Percentiles rank a stretch among this genome's conserved stretches.
Conservation (phyloP, 352 stramenopile species). For the Elongisporangium anandrum region DNA sequence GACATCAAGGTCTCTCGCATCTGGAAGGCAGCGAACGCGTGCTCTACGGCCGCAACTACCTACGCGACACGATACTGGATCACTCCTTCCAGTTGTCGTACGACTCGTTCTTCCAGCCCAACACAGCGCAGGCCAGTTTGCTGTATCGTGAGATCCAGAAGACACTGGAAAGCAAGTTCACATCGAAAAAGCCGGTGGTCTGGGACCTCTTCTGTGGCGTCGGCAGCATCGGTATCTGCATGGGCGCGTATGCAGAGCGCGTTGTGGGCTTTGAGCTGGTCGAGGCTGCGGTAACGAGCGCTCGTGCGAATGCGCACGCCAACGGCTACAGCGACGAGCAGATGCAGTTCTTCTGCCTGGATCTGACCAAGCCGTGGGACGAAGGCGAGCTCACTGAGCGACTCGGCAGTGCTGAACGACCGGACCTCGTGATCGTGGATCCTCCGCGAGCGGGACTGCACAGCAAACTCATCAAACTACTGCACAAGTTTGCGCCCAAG, state of each 20-base stretch:
- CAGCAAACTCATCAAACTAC: constrained; percentile 56
- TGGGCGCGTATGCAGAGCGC: constrained; percentile 32
- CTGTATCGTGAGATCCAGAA: constrained; percentile 55
- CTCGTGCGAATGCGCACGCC: constrained; percentile 41
- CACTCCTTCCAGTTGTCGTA: constrained; percentile 64
- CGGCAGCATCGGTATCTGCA: constrained; percentile 75
- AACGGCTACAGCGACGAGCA: constrained; percentile 50
- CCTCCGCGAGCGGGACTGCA: constrained; percentile 65
- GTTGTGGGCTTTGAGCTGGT: constrained; percentile 74
- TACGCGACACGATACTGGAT: constrained; percentile 56
- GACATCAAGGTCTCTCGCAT: constrained; percentile 16
- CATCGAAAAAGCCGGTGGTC: constrained; percentile 38
- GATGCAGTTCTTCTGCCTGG: constrained; percentile 64
- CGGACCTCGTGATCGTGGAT: constrained; percentile 73
- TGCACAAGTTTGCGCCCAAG: constrained; percentile 32
- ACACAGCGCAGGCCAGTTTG: constrained; percentile 45
- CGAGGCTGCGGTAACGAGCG: constrained; percentile 46
- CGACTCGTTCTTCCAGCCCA: constrained; percentile 80
- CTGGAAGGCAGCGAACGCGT: constrained; percentile 16
- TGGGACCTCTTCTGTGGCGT: constrained; percentile 83
- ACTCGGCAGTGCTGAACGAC: constrained; percentile 14
- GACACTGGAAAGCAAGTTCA: constrained; percentile 14
- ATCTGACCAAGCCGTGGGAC: constrained; percentile 50
- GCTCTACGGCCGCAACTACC: constrained; percentile 39
- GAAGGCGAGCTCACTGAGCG: constrained; percentile 29